Conservation (phyloP, 768 basidiomycete genomes). For the Lactifluus hygrophoroides region DNA sequence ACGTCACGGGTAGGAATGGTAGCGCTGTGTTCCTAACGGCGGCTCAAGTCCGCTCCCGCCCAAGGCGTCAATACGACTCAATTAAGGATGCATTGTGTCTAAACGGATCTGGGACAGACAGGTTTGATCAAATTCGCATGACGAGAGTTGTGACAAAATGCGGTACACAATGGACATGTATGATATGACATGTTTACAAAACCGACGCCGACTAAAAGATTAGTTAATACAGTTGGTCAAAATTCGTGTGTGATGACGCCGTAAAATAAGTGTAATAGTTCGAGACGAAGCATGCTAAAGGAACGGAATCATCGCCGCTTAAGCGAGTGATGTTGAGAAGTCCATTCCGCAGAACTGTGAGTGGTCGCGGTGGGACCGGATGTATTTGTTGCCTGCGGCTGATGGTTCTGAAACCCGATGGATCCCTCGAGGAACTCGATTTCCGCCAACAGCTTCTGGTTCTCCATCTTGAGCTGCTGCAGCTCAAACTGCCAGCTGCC, state of each 20-base stretch:
- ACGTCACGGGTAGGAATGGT: neutral
- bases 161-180: conserved; percentile 5
- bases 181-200: conserved; percentile 15
- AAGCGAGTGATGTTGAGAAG: conserved; percentile 7
- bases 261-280: conserved; percentile 6
- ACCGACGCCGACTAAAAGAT: conserved; percentile 9
- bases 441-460: conserved; percentile 57
- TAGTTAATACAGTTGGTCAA: conserved; percentile 17
- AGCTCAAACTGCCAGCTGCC: conserved; percentile 94
- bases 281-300: neutral
- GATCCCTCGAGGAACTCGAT: conserved; percentile 33
- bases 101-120: neutral
- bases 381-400: neutral
- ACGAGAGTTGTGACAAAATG: conserved; percentile 5
- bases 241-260: neutral
- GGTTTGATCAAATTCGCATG: neutral
- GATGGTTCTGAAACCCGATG: conserved; percentile 7
- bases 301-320: conserved; percentile 10
- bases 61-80: neutral
- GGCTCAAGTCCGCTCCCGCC: neutral
- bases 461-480: conserved; percentile 70
- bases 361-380: neutral
- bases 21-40: neutral
- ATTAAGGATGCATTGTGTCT: neutral
- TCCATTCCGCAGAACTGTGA: conserved; percentile 7